Evolutionary conservation across 2,329 filamentous ascomycete species (phyloP), one percentile per base, ranked within the genome.

Genomic region (Cladosporium phlei): DNA sequence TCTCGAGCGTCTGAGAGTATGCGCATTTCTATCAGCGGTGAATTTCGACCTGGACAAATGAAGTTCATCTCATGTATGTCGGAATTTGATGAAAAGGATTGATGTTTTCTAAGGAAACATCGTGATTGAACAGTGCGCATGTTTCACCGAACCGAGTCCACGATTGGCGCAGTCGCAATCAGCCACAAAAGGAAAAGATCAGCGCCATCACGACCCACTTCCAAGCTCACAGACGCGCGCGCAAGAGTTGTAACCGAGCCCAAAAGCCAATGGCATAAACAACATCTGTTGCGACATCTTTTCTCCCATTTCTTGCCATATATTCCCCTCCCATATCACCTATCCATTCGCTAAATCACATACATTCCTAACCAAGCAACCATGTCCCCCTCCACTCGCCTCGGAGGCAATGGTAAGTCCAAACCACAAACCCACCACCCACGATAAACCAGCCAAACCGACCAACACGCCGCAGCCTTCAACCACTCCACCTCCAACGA

Each of bases 401-500:
- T 47, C 10, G 45, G 45, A 34, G 45, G 45, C 45, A 28, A 47
- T 39, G 45, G 45, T 47, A 28, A 27, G 20, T 17, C n/a, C 9
- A n/a, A n/a, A n/a, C n/a, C 14, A 33, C 12, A n/a, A 34, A 11
- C 14, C 32, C 32, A 19, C 5, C 32, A 22, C 12, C 14, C 17
- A 14, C 12, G 28, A 25, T 10, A n/a, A n/a, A 24, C 8, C 34
- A 20, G 24, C 12, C 19, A 19, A 12, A 37, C 11, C 24, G 53
- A 55, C 48, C 48, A 52, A 54, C 47, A 28, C 14, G 17, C 24
- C 35, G 40, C 63, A 90, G 87, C 85, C 67, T 88, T 91, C 73
- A 87, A 83, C 68, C 83, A 88, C 65, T 76, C 76, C 49, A 75
- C 82, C 56, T 80, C 79, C 62, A 72, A 72, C 56, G 77, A 83